phyloP scores from a whole-genome alignment of 2,329 filamentous ascomycete species.

The Cadophora gregata region DNA sequence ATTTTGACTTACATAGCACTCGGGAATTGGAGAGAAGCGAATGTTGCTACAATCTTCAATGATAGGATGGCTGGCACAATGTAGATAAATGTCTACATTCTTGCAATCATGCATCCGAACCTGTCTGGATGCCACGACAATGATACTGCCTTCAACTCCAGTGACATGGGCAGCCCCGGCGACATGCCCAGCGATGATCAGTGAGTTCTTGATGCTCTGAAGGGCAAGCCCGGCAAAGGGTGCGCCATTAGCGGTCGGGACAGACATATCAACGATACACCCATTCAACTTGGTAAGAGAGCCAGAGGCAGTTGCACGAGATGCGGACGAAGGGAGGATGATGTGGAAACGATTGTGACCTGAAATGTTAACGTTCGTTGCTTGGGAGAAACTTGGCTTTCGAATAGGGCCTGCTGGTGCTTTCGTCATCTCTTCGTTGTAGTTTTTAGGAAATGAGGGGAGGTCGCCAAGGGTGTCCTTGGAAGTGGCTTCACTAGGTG shows the following conservation, averaged over 20 bases:
- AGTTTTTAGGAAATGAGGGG: conserved; percentile 53
- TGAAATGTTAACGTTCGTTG: conserved; percentile 67
- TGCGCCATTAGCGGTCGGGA: conserved; percentile 62
- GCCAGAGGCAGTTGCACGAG: conserved; percentile 74
- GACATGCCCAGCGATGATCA: conserved; percentile 81
- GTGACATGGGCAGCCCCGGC: conserved; percentile 86
- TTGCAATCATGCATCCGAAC: conserved; percentile 89
- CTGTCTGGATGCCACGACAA: conserved; percentile 83
- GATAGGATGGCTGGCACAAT: conserved; percentile 83
- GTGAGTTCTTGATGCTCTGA: conserved; percentile 70
- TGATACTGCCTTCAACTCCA: conserved; percentile 70
- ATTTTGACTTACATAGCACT: conserved; percentile 64
- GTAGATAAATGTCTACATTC: conserved; percentile 83
- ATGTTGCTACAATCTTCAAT: conserved; percentile 87
- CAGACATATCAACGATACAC: conserved; percentile 83
- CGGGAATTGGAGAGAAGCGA: conserved; percentile 78
- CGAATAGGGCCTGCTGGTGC: conserved; percentile 50
- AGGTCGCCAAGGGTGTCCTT: conserved; percentile 49
- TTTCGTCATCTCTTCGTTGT: conserved; percentile 61
- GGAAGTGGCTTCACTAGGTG: conserved; percentile 38
- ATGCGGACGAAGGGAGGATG: conserved; percentile 74
- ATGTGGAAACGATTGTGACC: conserved; percentile 75
- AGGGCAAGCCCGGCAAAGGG: conserved; percentile 76
- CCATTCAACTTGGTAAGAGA: conserved; percentile 71
- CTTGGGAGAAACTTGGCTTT: conserved; percentile 68